A percentile compares a stretch with the other conserved stretches of the same genome.
Conservation (phyloP, 2,329 filamentous ascomycete species). For the Rhynchosporium agropyri region DNA sequence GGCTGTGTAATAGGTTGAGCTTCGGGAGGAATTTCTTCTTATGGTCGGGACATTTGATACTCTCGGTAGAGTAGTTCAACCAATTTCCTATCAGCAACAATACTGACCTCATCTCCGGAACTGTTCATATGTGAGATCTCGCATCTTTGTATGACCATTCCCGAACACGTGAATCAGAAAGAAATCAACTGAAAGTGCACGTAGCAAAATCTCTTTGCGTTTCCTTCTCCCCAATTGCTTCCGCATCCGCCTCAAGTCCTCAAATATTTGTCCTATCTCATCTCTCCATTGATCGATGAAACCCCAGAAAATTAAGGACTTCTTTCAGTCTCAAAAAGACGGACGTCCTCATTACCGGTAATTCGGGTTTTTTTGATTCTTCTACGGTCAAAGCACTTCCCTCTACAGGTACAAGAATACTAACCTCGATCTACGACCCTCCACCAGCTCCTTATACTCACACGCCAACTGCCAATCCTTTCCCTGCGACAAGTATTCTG, state of each 20-base stretch:
- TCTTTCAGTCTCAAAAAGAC: conserved; percentile 32
- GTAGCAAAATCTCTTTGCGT: too few species aligned
- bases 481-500: conserved; percentile 41
- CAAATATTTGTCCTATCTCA: neutral
- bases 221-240: too few species aligned
- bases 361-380: conserved; percentile 35
- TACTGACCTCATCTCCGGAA: too few species aligned
- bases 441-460: conserved; percentile 12
- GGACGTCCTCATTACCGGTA: conserved; percentile 35
- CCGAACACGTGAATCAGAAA: too few species aligned
- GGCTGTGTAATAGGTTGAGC: too few species aligned
- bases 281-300: neutral
- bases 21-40: too few species aligned
- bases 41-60: too few species aligned
- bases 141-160: too few species aligned
- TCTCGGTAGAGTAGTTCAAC: too few species aligned
- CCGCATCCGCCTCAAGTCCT: neutral
- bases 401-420: conserved; percentile 47
- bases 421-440: conserved; percentile 31
- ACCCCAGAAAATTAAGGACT: conserved; percentile 25
- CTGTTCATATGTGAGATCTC: too few species aligned
- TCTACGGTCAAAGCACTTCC: conserved; percentile 41
- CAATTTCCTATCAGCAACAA: too few species aligned
- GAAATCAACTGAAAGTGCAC: too few species aligned
- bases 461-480: conserved; percentile 42